Evolutionary conservation across 2,329 filamentous ascomycete genomes (phyloP).

Genomic region (Talaromyces sp.): DNA sequence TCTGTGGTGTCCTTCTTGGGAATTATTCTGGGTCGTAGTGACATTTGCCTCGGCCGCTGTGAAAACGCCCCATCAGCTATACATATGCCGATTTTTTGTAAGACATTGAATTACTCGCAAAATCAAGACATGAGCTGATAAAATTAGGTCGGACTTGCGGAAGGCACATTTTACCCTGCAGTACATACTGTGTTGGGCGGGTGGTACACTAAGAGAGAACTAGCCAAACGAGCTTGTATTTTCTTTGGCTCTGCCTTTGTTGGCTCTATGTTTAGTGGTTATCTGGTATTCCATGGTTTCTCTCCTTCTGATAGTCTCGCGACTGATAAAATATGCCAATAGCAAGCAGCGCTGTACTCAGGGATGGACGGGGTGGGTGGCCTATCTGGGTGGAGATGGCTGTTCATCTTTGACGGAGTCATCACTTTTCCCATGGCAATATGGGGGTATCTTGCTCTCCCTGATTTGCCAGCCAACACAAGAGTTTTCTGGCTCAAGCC

Average conservation of each 20-base stretch:
- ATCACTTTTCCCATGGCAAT: conserved; percentile 10
- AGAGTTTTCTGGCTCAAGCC: background rate
- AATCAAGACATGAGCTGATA: background rate
- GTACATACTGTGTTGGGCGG: conserved; percentile 27
- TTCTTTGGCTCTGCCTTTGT: conserved; percentile 31
- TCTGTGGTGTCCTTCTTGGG: conserved; percentile 13
- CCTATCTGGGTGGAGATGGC: conserved; percentile 30
- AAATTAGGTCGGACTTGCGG: conserved; percentile 2
- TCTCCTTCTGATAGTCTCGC: too few relatives aligned
- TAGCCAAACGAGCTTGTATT: conserved; percentile 33
- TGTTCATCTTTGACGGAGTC: conserved; percentile 25
- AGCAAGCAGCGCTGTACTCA: conserved; percentile 7
- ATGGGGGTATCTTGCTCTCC: conserved; percentile 6
- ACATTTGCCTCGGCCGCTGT: conserved; percentile 29
- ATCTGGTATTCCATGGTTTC: conserved; percentile 15
- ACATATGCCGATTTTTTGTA: conserved; percentile 34
- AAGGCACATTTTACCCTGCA: conserved; percentile 8
- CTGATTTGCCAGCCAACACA: conserved; percentile 8
- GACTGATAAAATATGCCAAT: background rate
- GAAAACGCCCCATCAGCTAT: conserved; percentile 24
- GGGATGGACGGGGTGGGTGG: conserved; percentile 15
- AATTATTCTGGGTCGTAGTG: conserved; percentile 25
- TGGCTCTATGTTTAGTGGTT: conserved; percentile 33
- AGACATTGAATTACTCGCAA: conserved; percentile 23
- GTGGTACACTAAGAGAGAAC: conserved; percentile 40